Evolutionary conservation across 108 stramenopile species (phyloP).

Genomic region (Thalassiosira profunda): DNA sequence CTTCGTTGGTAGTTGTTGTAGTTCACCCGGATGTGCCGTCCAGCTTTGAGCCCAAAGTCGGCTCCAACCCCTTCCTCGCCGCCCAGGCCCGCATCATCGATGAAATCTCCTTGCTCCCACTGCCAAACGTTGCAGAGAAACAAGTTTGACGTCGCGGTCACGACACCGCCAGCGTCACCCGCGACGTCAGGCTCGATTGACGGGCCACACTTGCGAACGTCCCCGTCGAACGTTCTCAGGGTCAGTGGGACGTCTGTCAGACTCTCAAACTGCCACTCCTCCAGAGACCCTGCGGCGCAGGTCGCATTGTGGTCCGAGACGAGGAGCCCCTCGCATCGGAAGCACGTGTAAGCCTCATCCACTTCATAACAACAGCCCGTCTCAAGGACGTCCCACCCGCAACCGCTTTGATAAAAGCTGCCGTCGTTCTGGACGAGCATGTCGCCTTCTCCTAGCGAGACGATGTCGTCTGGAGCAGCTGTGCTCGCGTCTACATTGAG

Average conservation of each 20-base stretch:
- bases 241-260: conserved; percentile 21
- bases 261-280: conserved; percentile 22
- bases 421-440: conserved; percentile 63
- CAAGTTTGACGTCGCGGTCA: conserved; percentile 38
- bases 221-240: conserved; percentile 22
- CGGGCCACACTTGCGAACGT: conserved; percentile 48
- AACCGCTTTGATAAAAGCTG: conserved; percentile 74
- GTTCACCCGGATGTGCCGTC: conserved; percentile 79
- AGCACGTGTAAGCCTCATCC: conserved; percentile 20
- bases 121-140: conserved; percentile 71
- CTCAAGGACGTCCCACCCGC: conserved; percentile 76
- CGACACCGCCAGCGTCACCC: conserved; percentile 24
- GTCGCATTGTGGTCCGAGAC: conserved; percentile 32
- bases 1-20: conserved; percentile 66
- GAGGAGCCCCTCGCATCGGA: conserved; percentile 31
- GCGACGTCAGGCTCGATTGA: too few relatives aligned
- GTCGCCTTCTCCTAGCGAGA: conserved; percentile 59
- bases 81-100: conserved; percentile 62
- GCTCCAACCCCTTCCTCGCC: conserved; percentile 30
- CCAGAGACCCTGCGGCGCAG: conserved; percentile 18
- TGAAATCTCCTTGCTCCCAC: conserved; percentile 87
- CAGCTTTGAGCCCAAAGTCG: conserved; percentile 34
- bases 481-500: conserved; percentile 49
- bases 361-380: conserved; percentile 76
- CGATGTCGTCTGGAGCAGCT: conserved; percentile 14